Percentiles rank a stretch among this genome's conserved stretches.
Conservation (phyloP, 1,284 basidiomycete genomes). For the Heliocybe sulcata region DNA sequence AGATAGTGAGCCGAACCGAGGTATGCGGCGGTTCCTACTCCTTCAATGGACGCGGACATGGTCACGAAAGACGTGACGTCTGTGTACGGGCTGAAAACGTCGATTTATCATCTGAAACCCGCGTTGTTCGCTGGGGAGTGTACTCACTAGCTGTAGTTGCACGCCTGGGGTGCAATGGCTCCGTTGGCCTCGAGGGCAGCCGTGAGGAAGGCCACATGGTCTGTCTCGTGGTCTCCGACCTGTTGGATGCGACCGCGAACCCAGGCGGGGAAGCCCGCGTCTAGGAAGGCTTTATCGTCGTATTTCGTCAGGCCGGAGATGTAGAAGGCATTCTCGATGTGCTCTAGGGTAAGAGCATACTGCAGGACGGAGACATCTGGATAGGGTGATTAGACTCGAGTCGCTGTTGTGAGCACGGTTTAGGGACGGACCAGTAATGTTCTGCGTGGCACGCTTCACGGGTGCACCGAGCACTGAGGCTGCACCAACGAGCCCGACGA, state of each 20-base stretch:
- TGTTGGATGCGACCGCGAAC: slow-evolving; percentile 35
- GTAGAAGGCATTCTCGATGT: slow-evolving; percentile 41
- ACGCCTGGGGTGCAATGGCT: slow-evolving; percentile 36
- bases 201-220: slow-evolving; percentile 31
- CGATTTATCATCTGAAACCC: slow-evolving; percentile 1
- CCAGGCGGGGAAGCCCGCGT: slow-evolving; percentile 33
- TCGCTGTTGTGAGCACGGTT: not conserved
- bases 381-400: not conserved
- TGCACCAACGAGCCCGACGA: not conserved
- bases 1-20: slow-evolving; percentile 39
- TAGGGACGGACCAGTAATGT: not conserved
- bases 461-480: not conserved
- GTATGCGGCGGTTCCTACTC: slow-evolving; percentile 43
- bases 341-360: slow-evolving; percentile 52
- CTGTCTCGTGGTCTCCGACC: slow-evolving; percentile 43
- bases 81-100: slow-evolving; percentile 31
- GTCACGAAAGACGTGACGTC: slow-evolving; percentile 39
- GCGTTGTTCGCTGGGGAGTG: not conserved
- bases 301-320: slow-evolving; percentile 29
- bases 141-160: slow-evolving; percentile 49
- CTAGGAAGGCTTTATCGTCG: slow-evolving; percentile 29
- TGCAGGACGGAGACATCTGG: slow-evolving; percentile 33
- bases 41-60: slow-evolving; percentile 45
- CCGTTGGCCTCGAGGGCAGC: slow-evolving; percentile 44
- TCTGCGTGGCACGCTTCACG: not conserved